A percentile compares a stretch with the other conserved stretches of the same genome.
Conservation (phyloP, 2,329 filamentous ascomycete species). For the Xylariales sp. region DNA sequence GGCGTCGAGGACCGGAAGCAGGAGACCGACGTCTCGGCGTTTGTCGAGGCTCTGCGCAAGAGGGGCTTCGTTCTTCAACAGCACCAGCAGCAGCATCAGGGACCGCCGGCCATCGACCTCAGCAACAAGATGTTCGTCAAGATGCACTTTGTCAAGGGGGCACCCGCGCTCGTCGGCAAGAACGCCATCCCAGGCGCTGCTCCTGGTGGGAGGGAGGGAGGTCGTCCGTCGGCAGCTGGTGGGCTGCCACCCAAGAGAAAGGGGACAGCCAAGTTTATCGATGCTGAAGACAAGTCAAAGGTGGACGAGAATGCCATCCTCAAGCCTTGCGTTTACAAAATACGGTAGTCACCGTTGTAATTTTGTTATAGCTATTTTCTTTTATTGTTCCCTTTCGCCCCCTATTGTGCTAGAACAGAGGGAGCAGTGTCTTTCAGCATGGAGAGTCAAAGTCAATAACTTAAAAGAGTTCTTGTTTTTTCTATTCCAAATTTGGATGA, state of each 20-base stretch:
- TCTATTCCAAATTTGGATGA: too few relatives aligned
- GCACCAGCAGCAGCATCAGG: too few relatives aligned
- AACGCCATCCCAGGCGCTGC: conserved; percentile 56
- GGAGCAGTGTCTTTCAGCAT: too few relatives aligned
- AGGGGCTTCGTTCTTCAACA: conserved; percentile 82
- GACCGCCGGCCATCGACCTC: conserved; percentile 63
- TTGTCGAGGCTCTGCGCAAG: conserved; percentile 75
- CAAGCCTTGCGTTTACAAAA: conserved; percentile 96
- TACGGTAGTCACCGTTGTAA: too few relatives aligned
- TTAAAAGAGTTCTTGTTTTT: too few relatives aligned
- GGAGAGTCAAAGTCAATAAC: too few relatives aligned
- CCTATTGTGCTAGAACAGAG: too few relatives aligned
- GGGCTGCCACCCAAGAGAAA: too few relatives aligned
- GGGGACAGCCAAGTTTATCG: conserved; percentile 53
- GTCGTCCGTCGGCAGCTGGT: too few relatives aligned
- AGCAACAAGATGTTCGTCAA: conserved; percentile 98
- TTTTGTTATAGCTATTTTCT: too few relatives aligned
- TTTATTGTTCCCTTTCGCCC: too few relatives aligned
- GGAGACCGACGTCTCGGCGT: conserved; percentile 83
- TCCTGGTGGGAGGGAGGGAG: conserved; percentile 27
- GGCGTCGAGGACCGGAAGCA: conserved; percentile 58
- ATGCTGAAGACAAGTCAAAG: conserved; percentile 50
- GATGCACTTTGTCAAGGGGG: conserved; percentile 91
- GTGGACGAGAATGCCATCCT: conserved; percentile 63
- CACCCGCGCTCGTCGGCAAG: conserved; percentile 71